phyloP scores from a whole-genome alignment of 352 stramenopile species.

The Phytophthora multivora region DNA sequence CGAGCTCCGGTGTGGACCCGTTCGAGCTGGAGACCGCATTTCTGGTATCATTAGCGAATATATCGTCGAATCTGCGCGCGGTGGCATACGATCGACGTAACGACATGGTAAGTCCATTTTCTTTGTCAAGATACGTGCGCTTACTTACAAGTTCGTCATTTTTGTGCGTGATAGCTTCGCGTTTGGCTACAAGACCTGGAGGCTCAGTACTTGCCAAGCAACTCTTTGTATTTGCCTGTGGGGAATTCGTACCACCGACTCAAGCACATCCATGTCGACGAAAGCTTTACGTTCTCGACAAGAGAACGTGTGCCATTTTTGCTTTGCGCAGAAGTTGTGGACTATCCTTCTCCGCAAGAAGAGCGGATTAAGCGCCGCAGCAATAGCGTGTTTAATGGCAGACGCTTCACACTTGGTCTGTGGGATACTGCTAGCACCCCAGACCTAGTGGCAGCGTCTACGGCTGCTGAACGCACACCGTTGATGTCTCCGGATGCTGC shows the following conservation, averaged over 20 bases:
- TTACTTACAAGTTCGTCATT: neutral
- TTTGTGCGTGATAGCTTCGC: constrained; percentile 46
- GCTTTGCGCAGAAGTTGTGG: constrained; percentile 77
- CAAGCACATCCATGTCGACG: constrained; percentile 76
- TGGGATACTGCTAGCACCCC: constrained; percentile 61
- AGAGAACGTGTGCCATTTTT: constrained; percentile 82
- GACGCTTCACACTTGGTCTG: constrained; percentile 65
- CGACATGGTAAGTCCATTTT: constrained; percentile 54
- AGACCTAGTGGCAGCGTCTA: constrained; percentile 30
- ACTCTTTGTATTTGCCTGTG: constrained; percentile 80
- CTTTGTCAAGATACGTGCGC: neutral
- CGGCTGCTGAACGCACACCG: constrained; percentile 41
- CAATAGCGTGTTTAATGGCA: constrained; percentile 58
- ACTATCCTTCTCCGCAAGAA: constrained; percentile 56
- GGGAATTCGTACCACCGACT: constrained; percentile 78
- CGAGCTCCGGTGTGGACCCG: constrained; percentile 38
- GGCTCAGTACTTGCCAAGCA: constrained; percentile 71
- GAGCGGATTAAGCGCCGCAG: constrained; percentile 41
- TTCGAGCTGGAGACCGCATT: constrained; percentile 78
- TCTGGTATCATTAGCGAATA: constrained; percentile 64
- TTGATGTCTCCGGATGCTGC: constrained; percentile 62
- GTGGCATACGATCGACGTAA: constrained; percentile 64
- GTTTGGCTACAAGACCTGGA: constrained; percentile 71
- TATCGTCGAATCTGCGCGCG: constrained; percentile 76
- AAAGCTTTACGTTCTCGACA: constrained; percentile 88